A percentile compares a stretch with the other conserved stretches of the same genome.
phyloP scores from a whole-genome alignment of 2,329 filamentous ascomycete genomes.

The Herpotrichia juniperi region DNA sequence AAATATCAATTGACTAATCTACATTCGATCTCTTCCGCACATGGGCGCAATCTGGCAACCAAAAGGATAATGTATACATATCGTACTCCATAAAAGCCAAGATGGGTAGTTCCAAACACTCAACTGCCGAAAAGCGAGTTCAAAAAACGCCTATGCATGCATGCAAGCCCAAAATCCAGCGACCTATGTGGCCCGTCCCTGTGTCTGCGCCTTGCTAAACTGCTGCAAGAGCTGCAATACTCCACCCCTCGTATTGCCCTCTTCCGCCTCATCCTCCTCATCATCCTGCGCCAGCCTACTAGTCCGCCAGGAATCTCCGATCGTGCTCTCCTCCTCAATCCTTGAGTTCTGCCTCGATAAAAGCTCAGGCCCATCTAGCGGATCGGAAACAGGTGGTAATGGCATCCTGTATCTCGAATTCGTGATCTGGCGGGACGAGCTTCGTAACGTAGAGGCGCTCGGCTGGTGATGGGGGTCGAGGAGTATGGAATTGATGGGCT shows the following conservation, averaged over 20 bases:
- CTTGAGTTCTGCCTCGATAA: conserved; percentile 21
- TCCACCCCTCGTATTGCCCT: conserved; percentile 56
- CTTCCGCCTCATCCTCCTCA: conserved; percentile 56
- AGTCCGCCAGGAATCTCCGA: conserved; percentile 65
- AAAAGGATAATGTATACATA: too few relatives aligned
- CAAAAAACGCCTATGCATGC: background rate
- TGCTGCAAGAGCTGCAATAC: conserved; percentile 71
- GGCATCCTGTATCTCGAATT: conserved; percentile 52
- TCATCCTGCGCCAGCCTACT: conserved; percentile 51
- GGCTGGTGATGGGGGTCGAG: conserved; percentile 80
- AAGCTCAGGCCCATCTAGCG: conserved; percentile 18
- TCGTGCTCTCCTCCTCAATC: conserved; percentile 62
- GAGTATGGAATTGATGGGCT: conserved; percentile 74
- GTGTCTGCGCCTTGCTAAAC: conserved; percentile 67
- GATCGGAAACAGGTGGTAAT: conserved; percentile 23
- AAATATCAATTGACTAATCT: too few relatives aligned
- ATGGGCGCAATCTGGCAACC: too few relatives aligned
- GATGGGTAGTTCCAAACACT: too few relatives aligned
- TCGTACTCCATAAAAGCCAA: too few relatives aligned
- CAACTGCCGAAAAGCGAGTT: too few relatives aligned
- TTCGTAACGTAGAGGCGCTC: conserved; percentile 52
- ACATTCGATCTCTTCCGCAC: too few relatives aligned
- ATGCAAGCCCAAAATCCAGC: conserved; percentile 27
- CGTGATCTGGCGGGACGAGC: conserved; percentile 55
- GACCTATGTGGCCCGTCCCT: conserved; percentile 50